These are phyloP conservation scores for Boletus sp. DNA, from an alignment of 768 basidiomycete genomes.

Conservation along the genomic window DNA sequence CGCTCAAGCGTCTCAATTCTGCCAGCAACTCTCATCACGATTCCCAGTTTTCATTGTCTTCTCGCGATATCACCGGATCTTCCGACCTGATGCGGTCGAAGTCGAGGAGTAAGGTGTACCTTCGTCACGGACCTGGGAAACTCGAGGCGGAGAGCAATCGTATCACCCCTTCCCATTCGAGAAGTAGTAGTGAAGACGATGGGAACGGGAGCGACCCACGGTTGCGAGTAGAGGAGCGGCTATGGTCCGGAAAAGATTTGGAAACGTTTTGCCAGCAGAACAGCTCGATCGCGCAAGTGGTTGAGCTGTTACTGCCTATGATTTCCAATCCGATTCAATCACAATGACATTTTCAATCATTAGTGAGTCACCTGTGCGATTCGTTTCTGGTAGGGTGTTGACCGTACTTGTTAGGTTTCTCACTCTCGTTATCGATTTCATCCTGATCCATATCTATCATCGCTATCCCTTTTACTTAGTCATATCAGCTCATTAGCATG, in stretches of 20 bases:
- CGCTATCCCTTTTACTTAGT: slow-evolving; percentile 24
- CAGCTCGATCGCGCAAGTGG: slow-evolving; percentile 74
- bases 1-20: slow-evolving; percentile 34
- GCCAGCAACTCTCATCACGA: slow-evolving; percentile 14
- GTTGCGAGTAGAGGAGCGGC: slow-evolving; percentile 42
- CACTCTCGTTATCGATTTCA: slow-evolving; percentile 23
- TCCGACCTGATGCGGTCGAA: slow-evolving; percentile 57
- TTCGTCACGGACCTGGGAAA: slow-evolving; percentile 60
- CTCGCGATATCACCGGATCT: slow-evolving; percentile 24
- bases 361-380: slow-evolving; percentile 21
- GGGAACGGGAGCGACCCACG: slow-evolving; percentile 32
- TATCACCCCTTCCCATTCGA: slow-evolving; percentile 23
- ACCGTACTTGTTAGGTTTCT: slow-evolving; percentile 11
- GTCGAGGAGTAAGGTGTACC: slow-evolving; percentile 69
- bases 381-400: slow-evolving; percentile 2
- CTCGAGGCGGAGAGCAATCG: slow-evolving; percentile 52
- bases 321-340: slow-evolving; percentile 37
- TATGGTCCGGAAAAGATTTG: slow-evolving; percentile 83
- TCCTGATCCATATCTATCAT: slow-evolving; percentile 29
- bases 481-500: slow-evolving; percentile 28
- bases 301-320: slow-evolving; percentile 60
- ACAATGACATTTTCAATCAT: slow-evolving; percentile 15
- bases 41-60: slow-evolving; percentile 27
- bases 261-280: slow-evolving; percentile 87
- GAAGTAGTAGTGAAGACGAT: slow-evolving; percentile 32